phyloP scores from a whole-genome alignment of 805 yeast genomes.

The Priceomyces medius region DNA sequence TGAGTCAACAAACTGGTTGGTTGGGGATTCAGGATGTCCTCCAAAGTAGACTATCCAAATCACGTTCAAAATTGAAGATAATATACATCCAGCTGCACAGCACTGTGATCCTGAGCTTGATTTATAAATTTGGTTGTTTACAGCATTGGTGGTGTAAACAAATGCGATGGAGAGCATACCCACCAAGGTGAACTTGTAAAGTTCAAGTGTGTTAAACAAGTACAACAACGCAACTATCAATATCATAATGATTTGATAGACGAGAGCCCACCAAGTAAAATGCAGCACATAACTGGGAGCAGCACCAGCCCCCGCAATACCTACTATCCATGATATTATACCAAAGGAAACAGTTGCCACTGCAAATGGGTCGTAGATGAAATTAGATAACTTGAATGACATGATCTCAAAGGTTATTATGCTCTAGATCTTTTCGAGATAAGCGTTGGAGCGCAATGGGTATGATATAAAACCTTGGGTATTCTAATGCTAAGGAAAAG shows the following conservation, averaged over 20 bases:
- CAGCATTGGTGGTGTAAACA: constrained; percentile 79
- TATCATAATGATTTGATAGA: constrained; percentile 67
- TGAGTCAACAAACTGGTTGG: constrained; percentile 81
- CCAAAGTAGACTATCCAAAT: constrained; percentile 90
- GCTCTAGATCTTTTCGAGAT: not conserved
- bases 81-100: constrained; percentile 88
- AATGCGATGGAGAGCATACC: constrained; percentile 69
- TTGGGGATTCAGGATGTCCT: constrained; percentile 84
- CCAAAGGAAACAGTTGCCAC: constrained; percentile 76
- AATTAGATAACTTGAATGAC: constrained; percentile 46
- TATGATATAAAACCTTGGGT: too few species aligned
- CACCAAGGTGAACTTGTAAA: constrained; percentile 60
- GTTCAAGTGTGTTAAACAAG: constrained; percentile 61
- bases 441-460: too few species aligned
- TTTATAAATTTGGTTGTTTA: constrained; percentile 73
- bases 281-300: constrained; percentile 43
- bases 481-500: too few species aligned
- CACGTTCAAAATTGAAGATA: constrained; percentile 76
- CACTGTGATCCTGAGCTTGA: constrained; percentile 69
- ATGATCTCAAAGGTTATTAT: constrained; percentile 13
- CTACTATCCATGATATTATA: constrained; percentile 77
- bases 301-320: constrained; percentile 79
- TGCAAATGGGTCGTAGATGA: constrained; percentile 85
- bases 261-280: constrained; percentile 96
- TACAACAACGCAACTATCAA: constrained; percentile 51